Evolutionary conservation across 2,329 filamentous ascomycete species (phyloP).

Genomic region (Fusarium dlaminii): DNA sequence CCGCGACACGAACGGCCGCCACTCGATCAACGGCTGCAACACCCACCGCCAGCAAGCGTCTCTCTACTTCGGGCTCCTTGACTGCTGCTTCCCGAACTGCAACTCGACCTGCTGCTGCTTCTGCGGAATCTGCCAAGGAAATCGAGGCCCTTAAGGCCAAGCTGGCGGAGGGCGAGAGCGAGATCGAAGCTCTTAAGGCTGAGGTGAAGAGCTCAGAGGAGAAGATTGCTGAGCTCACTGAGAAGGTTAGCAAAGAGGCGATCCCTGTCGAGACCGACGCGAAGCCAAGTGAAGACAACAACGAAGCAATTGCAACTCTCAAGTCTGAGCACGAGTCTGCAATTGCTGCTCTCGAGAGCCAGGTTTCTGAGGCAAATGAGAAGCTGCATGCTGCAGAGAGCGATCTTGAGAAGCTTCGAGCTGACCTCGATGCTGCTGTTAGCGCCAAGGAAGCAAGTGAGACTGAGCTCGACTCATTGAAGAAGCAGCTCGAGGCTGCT

Average conservation of each 20-base stretch:
- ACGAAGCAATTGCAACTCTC: conserved; percentile 56
- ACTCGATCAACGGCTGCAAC: conserved; percentile 54
- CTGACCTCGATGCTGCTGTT: conserved; percentile 59
- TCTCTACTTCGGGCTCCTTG: conserved; percentile 60
- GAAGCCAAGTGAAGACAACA: conserved; percentile 54
- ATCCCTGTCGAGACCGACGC: conserved; percentile 52
- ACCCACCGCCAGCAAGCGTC: conserved; percentile 61
- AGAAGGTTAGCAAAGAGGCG: conserved; percentile 58
- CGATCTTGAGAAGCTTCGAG: conserved; percentile 61
- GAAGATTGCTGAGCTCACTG: conserved; percentile 64
- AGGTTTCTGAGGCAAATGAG: conserved; percentile 59
- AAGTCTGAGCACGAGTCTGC: conserved; percentile 61
- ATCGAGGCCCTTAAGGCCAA: conserved; percentile 69
- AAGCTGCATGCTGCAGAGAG: conserved; percentile 62
- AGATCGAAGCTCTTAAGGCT: conserved; percentile 65
- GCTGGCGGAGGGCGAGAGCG: conserved; percentile 65
- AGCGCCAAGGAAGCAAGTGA: conserved; percentile 60
- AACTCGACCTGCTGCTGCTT: conserved; percentile 53
- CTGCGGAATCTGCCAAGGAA: conserved; percentile 60
- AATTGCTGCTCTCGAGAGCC: conserved; percentile 57
- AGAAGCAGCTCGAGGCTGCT: conserved; percentile 59
- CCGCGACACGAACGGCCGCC: conserved; percentile 38
- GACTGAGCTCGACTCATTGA: conserved; percentile 58
- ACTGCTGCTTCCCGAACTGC: conserved; percentile 50
- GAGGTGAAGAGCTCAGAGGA: conserved; percentile 66